Conservation (phyloP, 2,329 filamentous ascomycete genomes). For the Atkinsonella hypoxylon region DNA sequence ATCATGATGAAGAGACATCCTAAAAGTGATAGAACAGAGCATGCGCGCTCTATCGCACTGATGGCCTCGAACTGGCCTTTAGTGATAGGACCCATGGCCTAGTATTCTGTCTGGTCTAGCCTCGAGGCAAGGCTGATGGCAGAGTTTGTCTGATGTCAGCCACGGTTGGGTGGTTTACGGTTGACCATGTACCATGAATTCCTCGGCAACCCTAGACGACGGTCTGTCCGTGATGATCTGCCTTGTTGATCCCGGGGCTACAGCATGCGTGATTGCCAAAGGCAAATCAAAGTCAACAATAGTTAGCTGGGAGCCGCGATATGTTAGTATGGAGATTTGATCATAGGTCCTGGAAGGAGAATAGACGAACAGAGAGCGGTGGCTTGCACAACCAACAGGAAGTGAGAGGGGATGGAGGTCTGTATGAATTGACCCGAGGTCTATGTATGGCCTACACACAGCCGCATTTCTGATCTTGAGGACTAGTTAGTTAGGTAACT, state of each 20-base stretch:
- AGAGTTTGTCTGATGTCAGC: not conserved
- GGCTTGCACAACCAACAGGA: not conserved
- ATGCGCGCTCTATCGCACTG: slow-evolving; percentile 51
- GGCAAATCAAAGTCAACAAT: no score
- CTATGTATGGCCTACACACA: not conserved
- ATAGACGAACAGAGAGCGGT: not conserved
- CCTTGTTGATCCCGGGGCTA: not conserved
- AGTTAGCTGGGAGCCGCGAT: not conserved
- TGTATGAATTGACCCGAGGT: not conserved
- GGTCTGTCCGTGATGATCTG: not conserved
- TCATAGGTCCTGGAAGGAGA: not conserved
- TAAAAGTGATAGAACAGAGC: slow-evolving; percentile 58
- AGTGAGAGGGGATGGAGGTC: not conserved
- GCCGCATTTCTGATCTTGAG: not conserved
- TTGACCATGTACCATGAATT: not conserved
- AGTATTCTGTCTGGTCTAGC: not conserved
- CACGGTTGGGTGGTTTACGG: not conserved
- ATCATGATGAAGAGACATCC: slow-evolving; percentile 60
- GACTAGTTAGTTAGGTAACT: no score
- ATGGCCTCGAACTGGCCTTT: slow-evolving; percentile 39
- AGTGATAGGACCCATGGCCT: slow-evolving; percentile 6
- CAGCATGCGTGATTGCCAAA: no score
- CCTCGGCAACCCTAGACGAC: not conserved
- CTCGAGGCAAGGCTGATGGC: not conserved
- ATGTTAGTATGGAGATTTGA: not conserved